A percentile compares a stretch with the other conserved stretches of the same genome.
These are phyloP conservation scores for Artemisia argyi DNA, from an alignment of 129 eudicot genomes.

Conservation along the genomic window DNA sequence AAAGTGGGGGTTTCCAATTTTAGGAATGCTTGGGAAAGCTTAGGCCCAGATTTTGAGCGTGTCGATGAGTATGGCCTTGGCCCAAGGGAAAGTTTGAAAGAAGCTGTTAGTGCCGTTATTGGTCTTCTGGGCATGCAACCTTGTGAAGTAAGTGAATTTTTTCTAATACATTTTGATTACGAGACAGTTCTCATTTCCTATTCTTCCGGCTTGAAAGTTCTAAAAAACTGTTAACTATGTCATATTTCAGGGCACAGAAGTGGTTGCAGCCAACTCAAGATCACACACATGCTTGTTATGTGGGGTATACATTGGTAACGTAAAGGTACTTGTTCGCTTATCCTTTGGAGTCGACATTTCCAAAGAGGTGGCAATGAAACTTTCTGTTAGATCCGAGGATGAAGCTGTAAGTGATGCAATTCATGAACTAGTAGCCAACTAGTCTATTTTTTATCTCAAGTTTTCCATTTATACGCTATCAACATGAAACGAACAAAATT, in stretches of 20 bases:
- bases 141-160: slow-evolving; percentile 62
- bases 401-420: slow-evolving; percentile 76
- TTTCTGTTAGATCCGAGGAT: slow-evolving; percentile 91
- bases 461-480: neutral
- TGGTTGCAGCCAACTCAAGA: slow-evolving; percentile 75
- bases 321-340: slow-evolving; percentile 79
- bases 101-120: slow-evolving; percentile 81
- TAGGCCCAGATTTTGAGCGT: slow-evolving; percentile 74
- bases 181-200: too few species aligned
- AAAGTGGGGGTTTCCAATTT: slow-evolving; percentile 93
- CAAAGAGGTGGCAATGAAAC: slow-evolving; percentile 91
- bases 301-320: slow-evolving; percentile 81
- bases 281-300: slow-evolving; percentile 87
- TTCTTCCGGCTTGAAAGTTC: neutral
- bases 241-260: slow-evolving; percentile 72
- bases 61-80: slow-evolving; percentile 96
- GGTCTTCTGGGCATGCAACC: slow-evolving; percentile 97
- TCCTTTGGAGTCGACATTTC: slow-evolving; percentile 75
- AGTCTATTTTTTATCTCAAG: slow-evolving; percentile 10
- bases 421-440: slow-evolving; percentile 87
- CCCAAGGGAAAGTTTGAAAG: slow-evolving; percentile 83
- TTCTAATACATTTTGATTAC: too few species aligned
- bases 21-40: slow-evolving; percentile 92
- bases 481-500: neutral
- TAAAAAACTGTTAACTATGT: neutral